Evolutionary conservation across 2,329 filamentous ascomycete species (phyloP).

Genomic region (Conoideocrella luteorostrata): DNA sequence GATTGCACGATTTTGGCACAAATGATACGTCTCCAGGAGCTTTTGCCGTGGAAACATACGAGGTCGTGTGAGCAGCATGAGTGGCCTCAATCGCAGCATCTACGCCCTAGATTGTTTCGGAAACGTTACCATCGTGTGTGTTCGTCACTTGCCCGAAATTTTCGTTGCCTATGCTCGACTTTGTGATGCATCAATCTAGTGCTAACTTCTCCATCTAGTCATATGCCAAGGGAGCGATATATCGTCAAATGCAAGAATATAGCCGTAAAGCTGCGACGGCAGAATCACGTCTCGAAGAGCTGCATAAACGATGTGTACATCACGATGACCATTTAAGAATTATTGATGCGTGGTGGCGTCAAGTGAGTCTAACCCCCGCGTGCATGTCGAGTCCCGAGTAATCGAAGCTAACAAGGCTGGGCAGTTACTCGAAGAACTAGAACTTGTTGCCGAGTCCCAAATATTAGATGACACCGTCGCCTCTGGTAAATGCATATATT

Average conservation of each 20-base stretch:
- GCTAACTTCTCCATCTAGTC: slow-evolving; percentile 18
- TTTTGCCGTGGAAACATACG: background rate
- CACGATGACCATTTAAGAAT: slow-evolving; percentile 91
- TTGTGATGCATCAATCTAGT: background rate
- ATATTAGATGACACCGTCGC: slow-evolving; percentile 21
- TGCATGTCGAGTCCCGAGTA: background rate
- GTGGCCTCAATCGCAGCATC: slow-evolving; percentile 1
- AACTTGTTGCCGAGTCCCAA: slow-evolving; percentile 48
- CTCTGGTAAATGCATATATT: slow-evolving; percentile 15
- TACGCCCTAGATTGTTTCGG: slow-evolving; percentile 1
- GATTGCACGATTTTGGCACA: background rate
- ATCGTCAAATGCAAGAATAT: slow-evolving; percentile 96
- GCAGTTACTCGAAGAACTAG: slow-evolving; percentile 59
- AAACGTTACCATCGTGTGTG: background rate
- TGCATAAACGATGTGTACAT: slow-evolving; percentile 69
- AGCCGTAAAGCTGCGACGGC: slow-evolving; percentile 81
- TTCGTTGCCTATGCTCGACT: background rate
- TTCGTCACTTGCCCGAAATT: background rate
- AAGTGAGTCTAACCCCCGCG: slow-evolving; percentile 53
- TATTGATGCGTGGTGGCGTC: slow-evolving; percentile 89
- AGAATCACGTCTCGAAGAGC: slow-evolving; percentile 73
- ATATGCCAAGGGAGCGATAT: slow-evolving; percentile 79
- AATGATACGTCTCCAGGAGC: slow-evolving; percentile 5
- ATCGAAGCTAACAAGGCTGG: slow-evolving; percentile 8
- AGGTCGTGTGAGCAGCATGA: slow-evolving; percentile 5